Base-by-base conservation (phyloP, 2,329 filamentous ascomycete genomes). In the Bipolaris gigantea region DNA sequence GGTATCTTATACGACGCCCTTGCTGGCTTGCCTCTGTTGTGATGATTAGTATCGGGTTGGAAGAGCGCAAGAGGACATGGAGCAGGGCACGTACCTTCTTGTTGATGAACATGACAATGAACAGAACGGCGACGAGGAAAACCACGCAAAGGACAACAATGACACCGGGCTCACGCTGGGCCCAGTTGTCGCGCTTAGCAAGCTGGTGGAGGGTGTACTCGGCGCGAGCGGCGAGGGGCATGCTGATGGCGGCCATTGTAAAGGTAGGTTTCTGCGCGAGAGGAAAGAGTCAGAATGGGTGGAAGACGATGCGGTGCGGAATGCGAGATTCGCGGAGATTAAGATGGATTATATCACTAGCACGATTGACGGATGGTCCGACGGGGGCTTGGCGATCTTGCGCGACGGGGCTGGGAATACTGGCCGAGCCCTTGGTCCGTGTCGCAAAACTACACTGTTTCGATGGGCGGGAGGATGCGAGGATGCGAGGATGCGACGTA, bases 81-180 rank as follows among this genome's bases (percentile, higher is more conserved):
- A 35, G 25, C 9, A 23, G 7, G 19, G 50, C 65, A 41, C 67
- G 40, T 67, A 80, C 69, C 65, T 71, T 76, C 57, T 80, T 77
- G 59, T 78, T 77, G 57, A 82, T 63, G 66, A 81, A 80, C 36
- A 87, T 76, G 45, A 66, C 63, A 50, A 80, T 58, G 44, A 87
- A 68, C 23, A 83, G 79, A 56, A 80, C 51, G 35, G 57, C 77
- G 60, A 87, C 81, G 56, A 84, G 64, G 65, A 82, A 82, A 70
- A 86, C 77, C 62, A 87, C 83, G 72, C 75, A 79, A 73, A 87
- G 85, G 52, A 87, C 85, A 60, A 86, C 75, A 46, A 87, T 78
- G 58, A 86, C 83, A 71, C 85, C 85, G 40, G 81, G 78, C 66
- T 87, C 81, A 30, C 73, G 65, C 56, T 73, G 62, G 21, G 84